phyloP scores from a whole-genome alignment of 768 basidiomycete species.

The Lentinus brumalis region DNA sequence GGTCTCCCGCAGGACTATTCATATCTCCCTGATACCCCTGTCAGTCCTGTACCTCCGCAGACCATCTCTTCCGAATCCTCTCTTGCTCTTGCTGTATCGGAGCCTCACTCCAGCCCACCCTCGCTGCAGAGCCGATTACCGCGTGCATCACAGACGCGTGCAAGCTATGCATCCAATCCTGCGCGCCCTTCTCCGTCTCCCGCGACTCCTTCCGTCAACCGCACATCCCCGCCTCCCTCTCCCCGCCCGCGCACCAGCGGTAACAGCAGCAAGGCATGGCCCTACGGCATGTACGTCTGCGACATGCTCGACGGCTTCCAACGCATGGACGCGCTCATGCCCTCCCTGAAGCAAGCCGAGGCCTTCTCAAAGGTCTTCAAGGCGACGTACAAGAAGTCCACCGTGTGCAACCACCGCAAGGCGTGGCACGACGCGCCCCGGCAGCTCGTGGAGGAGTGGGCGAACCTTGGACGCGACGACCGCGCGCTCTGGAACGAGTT shows the following conservation, averaged over 20 bases:
- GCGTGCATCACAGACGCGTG: background rate
- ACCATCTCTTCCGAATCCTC: constrained; percentile 1
- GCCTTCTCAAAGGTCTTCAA: constrained; percentile 75
- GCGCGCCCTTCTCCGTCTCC: background rate
- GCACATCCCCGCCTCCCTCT: constrained; percentile 7
- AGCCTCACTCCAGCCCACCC: background rate
- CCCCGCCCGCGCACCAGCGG: constrained; percentile 32
- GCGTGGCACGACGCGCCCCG: constrained; percentile 62
- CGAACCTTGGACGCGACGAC: constrained; percentile 55
- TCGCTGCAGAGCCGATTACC: background rate
- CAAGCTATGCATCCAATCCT: background rate
- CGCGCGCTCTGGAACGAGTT: constrained; percentile 71
- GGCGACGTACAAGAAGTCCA: constrained; percentile 72
- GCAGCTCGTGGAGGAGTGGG: constrained; percentile 50
- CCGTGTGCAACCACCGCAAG: constrained; percentile 70
- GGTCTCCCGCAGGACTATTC: background rate
- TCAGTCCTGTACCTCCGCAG: background rate
- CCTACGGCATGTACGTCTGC: constrained; percentile 72
- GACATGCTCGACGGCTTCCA: constrained; percentile 65
- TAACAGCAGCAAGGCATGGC: constrained; percentile 44
- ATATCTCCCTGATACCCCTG: background rate
- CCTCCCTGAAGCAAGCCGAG: constrained; percentile 58
- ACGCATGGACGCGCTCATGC: constrained; percentile 45
- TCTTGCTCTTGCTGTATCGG: background rate
- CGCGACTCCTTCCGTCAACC: background rate